phyloP scores from a whole-genome alignment of 768 basidiomycete species.

The Exsudoporus frostii region DNA sequence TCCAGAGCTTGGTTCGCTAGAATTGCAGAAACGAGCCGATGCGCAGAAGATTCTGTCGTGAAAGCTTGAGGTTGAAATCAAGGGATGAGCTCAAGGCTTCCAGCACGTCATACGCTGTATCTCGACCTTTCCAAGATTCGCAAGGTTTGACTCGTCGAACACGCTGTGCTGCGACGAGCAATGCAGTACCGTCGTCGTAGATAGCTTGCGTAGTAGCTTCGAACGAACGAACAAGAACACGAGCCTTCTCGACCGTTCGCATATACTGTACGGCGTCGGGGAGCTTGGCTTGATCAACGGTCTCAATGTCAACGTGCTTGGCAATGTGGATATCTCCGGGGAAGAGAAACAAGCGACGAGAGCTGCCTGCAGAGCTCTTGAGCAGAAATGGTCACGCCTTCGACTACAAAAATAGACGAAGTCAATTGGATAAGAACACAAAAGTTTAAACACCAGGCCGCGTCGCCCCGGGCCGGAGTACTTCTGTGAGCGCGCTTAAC shows the following conservation, averaged over 20 bases:
- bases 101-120: slow-evolving; percentile 27
- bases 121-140: slow-evolving; percentile 22
- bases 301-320: slow-evolving; percentile 50
- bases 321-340: slow-evolving; percentile 52
- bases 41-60: slow-evolving; percentile 35
- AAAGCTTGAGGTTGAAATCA: slow-evolving; percentile 33
- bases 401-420: slow-evolving; percentile 10
- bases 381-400: slow-evolving; percentile 25
- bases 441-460: slow-evolving; percentile 17
- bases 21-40: slow-evolving; percentile 34
- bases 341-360: slow-evolving; percentile 38
- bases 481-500: slow-evolving; percentile 20
- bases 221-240: slow-evolving; percentile 43
- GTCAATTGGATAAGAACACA: not conserved
- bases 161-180: slow-evolving; percentile 41
- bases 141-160: slow-evolving; percentile 26
- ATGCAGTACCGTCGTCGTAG: slow-evolving; percentile 44
- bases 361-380: slow-evolving; percentile 37
- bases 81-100: slow-evolving; percentile 31
- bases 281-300: slow-evolving; percentile 31
- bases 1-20: slow-evolving; percentile 21
- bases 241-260: slow-evolving; percentile 44
- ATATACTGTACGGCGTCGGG: slow-evolving; percentile 37
- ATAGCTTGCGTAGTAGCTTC: slow-evolving; percentile 49
- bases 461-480: slow-evolving; percentile 18